Conservation (phyloP, 140 eudicot genomes). For the Erigeron philadelphicus region DNA sequence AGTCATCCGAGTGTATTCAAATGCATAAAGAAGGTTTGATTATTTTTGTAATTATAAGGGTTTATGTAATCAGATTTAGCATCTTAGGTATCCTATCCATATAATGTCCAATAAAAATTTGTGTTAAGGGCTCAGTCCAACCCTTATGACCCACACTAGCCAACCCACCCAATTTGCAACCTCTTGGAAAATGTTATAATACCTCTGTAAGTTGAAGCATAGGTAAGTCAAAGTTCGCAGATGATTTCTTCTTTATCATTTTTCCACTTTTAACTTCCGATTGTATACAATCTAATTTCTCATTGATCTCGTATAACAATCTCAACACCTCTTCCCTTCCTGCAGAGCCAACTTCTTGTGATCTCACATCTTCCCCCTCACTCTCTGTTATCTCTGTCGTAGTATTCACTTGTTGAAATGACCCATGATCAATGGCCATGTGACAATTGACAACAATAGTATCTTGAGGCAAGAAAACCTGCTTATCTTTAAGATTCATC, state of each 20-base stretch:
- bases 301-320: conserved; percentile 59
- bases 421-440: conserved; percentile 25
- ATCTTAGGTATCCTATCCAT: not conserved
- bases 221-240: conserved; percentile 37
- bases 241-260: conserved; percentile 22
- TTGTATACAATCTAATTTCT: conserved; percentile 48
- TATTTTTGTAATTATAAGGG: not conserved
- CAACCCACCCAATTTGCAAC: not conserved
- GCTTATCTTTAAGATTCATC: conserved; percentile 29
- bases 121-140: not conserved
- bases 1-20: not conserved
- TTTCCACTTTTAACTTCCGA: conserved; percentile 45
- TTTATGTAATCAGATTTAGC: not conserved
- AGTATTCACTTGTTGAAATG: conserved; percentile 28
- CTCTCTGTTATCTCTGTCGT: conserved; percentile 50
- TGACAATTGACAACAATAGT: conserved; percentile 30
- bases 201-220: conserved; percentile 63
- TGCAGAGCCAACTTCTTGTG: conserved; percentile 22
- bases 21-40: not conserved
- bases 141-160: not conserved
- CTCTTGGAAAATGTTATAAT: conserved; percentile 3
- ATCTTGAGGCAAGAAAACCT: conserved; percentile 28
- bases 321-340: conserved; percentile 49
- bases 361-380: conserved; percentile 30
- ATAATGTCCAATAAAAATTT: not conserved